Percentiles rank a stretch among this genome's conserved stretches.
These are phyloP conservation scores for Barnettozyma salicaria DNA, from an alignment of 805 yeast genomes.

Conservation along the genomic window DNA sequence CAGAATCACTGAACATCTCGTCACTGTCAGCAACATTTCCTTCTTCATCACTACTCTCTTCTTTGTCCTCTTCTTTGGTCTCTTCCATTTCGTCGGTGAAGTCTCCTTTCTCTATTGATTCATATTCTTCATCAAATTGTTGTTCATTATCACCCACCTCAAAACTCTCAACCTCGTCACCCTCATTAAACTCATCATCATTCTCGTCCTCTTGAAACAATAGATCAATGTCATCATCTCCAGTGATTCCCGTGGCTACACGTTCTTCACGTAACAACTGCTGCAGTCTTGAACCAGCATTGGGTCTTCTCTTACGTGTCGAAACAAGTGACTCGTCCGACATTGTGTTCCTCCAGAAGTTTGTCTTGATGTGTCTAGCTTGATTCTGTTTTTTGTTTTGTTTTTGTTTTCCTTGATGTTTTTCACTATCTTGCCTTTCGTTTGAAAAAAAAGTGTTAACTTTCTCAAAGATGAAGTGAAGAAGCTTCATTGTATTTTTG, in stretches of 20 bases:
- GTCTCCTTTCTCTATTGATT: slow-evolving; percentile 25
- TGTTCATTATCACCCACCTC: slow-evolving; percentile 28
- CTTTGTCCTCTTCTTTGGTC: slow-evolving; percentile 16
- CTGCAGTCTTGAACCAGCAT: slow-evolving; percentile 84
- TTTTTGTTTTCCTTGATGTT: neutral
- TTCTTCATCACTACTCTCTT: slow-evolving; percentile 20
- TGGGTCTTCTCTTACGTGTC: slow-evolving; percentile 71
- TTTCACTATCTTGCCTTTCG: neutral
- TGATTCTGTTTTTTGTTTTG: slow-evolving; percentile 1
- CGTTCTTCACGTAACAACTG: slow-evolving; percentile 68
- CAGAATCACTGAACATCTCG: slow-evolving; percentile 13
- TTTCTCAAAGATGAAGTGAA: too few relatives aligned
- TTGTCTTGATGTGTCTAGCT: neutral
- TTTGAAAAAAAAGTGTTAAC: too few relatives aligned
- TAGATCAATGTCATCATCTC: slow-evolving; percentile 70
- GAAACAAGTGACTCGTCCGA: slow-evolving; percentile 52
- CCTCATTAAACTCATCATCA: slow-evolving; percentile 41
- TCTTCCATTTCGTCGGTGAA: slow-evolving; percentile 15
- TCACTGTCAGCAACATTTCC: slow-evolving; percentile 10
- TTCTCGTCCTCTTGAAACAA: slow-evolving; percentile 61
- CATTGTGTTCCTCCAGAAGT: neutral
- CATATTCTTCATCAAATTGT: slow-evolving; percentile 29
- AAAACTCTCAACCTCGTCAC: slow-evolving; percentile 19
- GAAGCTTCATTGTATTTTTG: too few relatives aligned
- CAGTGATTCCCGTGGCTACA: slow-evolving; percentile 42